A percentile compares a stretch with the other conserved stretches of the same genome.
phyloP scores from a whole-genome alignment of 495 filamentous ascomycete genomes.

The Penicillium mononematosum region DNA sequence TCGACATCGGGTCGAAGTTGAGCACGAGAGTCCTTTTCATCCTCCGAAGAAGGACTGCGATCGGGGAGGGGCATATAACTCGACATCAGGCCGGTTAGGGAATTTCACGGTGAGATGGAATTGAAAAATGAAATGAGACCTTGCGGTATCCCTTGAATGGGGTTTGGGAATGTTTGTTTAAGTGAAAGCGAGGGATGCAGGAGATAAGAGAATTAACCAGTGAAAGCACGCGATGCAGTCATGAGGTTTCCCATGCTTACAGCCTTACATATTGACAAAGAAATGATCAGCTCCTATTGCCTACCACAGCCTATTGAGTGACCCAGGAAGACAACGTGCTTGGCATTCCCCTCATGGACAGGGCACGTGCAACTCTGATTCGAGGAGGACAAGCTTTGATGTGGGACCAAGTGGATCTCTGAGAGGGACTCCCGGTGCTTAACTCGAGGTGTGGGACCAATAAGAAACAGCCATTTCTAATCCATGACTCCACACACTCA shows the following conservation, averaged over 20 bases:
- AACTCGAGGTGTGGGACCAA: conserved; percentile 17
- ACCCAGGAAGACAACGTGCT: conserved; percentile 37
- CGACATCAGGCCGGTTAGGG: conserved; percentile 38
- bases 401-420: conserved; percentile 9
- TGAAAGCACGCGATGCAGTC: conserved; percentile 3
- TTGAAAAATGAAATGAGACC: conserved; percentile 3
- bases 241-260: neutral
- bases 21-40: conserved; percentile 34
- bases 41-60: conserved; percentile 28
- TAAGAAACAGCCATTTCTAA: conserved; percentile 9
- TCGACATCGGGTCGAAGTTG: conserved; percentile 26
- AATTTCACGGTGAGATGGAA: conserved; percentile 31
- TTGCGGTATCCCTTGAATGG: conserved; percentile 11
- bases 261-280: neutral
- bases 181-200: neutral
- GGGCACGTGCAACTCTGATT: conserved; percentile 42
- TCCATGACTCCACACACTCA: neutral
- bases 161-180: conserved; percentile 6
- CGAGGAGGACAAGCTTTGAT: conserved; percentile 15
- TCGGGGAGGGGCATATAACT: conserved; percentile 41
- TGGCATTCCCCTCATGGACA: conserved; percentile 20
- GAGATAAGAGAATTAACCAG: neutral
- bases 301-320: conserved; percentile 34
- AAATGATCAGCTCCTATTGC: conserved; percentile 19
- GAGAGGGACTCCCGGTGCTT: conserved; percentile 21